These are phyloP conservation scores for Dactylonectria estremocensis DNA, from an alignment of 2,329 filamentous ascomycete species.

Conservation along the genomic window DNA sequence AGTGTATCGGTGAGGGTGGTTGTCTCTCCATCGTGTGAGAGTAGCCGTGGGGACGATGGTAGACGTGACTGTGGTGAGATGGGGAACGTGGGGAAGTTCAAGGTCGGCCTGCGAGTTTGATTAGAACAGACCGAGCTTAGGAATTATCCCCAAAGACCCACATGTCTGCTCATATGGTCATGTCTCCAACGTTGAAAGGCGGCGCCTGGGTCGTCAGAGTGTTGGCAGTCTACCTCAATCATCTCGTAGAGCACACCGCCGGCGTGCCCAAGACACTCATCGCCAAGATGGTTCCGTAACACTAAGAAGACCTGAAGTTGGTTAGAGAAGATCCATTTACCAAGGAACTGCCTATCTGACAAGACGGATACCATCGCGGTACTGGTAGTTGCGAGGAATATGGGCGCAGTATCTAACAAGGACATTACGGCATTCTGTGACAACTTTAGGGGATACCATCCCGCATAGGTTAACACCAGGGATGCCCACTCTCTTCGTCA, in stretches of 20 bases:
- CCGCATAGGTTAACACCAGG: background rate
- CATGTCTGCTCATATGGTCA: slow-evolving; percentile 61
- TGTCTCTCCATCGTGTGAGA: slow-evolving; percentile 55
- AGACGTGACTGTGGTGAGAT: slow-evolving; percentile 62
- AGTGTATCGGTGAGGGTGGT: slow-evolving; percentile 56
- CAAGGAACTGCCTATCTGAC: slow-evolving; percentile 44
- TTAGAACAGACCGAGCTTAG: slow-evolving; percentile 19
- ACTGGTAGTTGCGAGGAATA: slow-evolving; percentile 63
- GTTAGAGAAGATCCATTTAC: slow-evolving; percentile 7
- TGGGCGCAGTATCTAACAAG: slow-evolving; percentile 61
- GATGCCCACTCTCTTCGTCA: slow-evolving; percentile 45
- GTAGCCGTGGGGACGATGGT: slow-evolving; percentile 57
- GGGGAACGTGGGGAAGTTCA: slow-evolving; percentile 63
- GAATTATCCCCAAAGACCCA: slow-evolving; percentile 38
- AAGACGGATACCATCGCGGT: slow-evolving; percentile 61
- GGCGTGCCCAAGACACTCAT: slow-evolving; percentile 61
- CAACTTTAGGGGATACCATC: slow-evolving; percentile 19
- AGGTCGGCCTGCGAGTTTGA: slow-evolving; percentile 54
- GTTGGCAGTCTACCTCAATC: slow-evolving; percentile 62
- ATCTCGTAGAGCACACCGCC: slow-evolving; percentile 63
- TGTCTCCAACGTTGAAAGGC: slow-evolving; percentile 64
- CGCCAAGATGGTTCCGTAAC: slow-evolving; percentile 60
- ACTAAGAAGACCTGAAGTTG: slow-evolving; percentile 57
- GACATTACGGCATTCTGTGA: slow-evolving; percentile 61
- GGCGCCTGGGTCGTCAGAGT: slow-evolving; percentile 61